Evolutionary conservation across 495 filamentous ascomycete species (phyloP).

Genomic region (Chaetomium tenue): DNA sequence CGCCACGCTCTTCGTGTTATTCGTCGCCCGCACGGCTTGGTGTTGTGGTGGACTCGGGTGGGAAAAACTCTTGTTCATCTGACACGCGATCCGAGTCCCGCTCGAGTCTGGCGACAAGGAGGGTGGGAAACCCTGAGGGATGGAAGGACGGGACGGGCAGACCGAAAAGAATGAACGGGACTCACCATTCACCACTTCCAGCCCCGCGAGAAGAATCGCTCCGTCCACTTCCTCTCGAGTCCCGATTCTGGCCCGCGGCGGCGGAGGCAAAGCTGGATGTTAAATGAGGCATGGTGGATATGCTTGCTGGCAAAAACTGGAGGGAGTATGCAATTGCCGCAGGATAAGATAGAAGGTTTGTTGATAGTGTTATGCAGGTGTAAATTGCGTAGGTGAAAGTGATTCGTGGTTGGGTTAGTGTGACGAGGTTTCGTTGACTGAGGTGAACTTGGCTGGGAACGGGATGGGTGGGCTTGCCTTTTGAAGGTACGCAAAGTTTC

Average conservation of each 20-base stretch:
- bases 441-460: slow-evolving; percentile 15
- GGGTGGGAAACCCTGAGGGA: not conserved
- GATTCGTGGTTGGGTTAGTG: slow-evolving; percentile 6
- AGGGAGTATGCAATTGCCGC: slow-evolving; percentile 22
- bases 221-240: slow-evolving; percentile 40
- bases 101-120: not conserved
- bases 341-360: not conserved
- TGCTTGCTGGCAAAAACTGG: not conserved
- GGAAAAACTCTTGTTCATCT: not conserved
- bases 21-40: not conserved
- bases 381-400: slow-evolving; percentile 14
- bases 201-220: slow-evolving; percentile 32
- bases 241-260: slow-evolving; percentile 68
- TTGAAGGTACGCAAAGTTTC: slow-evolving; percentile 32
- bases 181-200: slow-evolving; percentile 42
- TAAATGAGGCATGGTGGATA: slow-evolving; percentile 65
- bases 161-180: not conserved
- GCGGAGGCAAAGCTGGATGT: slow-evolving; percentile 82
- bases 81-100: not conserved
- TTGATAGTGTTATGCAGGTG: slow-evolving; percentile 3
- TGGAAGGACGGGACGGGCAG: not conserved
- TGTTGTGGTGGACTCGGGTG: not conserved
- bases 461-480: slow-evolving; percentile 22
- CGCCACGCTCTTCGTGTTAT: not conserved
- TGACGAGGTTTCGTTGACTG: slow-evolving; percentile 16